These are phyloP conservation scores for Trichophyton simii DNA, from an alignment of 2,329 filamentous ascomycete genomes.

Conservation along the genomic window DNA sequence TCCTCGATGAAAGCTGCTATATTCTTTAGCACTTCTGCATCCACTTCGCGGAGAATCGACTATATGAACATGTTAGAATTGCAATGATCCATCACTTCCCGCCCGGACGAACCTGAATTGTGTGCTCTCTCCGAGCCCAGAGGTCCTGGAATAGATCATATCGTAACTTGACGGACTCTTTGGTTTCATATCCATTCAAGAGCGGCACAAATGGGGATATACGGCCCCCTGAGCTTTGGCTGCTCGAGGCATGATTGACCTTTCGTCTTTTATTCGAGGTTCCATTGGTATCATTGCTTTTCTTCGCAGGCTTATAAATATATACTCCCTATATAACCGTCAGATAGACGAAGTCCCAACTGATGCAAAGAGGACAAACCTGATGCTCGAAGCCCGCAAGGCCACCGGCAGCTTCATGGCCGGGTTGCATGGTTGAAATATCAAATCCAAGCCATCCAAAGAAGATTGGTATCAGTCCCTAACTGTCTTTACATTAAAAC, in stretches of 20 bases:
- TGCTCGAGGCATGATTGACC: slow-evolving; percentile 27
- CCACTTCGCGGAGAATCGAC: slow-evolving; percentile 27
- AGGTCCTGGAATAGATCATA: slow-evolving; percentile 27
- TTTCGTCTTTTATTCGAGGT: slow-evolving; percentile 45
- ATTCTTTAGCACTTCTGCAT: slow-evolving; percentile 28
- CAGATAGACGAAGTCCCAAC: background rate
- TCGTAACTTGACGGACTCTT: slow-evolving; percentile 23
- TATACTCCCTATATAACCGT: slow-evolving; percentile 42
- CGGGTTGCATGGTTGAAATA: background rate
- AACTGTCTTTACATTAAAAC: background rate
- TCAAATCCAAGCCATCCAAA: background rate
- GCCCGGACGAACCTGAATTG: slow-evolving; percentile 25
- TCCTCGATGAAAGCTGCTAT: slow-evolving; percentile 28
- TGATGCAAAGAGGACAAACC: slow-evolving; percentile 15
- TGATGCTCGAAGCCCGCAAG: slow-evolving; percentile 21
- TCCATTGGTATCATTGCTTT: slow-evolving; percentile 29
- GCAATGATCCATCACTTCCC: background rate
- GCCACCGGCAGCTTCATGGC: background rate
- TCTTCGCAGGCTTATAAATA: slow-evolving; percentile 45
- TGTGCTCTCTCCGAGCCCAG: slow-evolving; percentile 29
- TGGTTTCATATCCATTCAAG: slow-evolving; percentile 27
- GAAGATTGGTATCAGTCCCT: background rate
- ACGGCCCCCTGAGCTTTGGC: slow-evolving; percentile 15
- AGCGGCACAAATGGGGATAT: slow-evolving; percentile 27
- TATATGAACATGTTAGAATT: slow-evolving; percentile 5